These are phyloP conservation scores for Sarcodon aspratus DNA, from an alignment of 768 basidiomycete genomes.

Conservation along the genomic window DNA sequence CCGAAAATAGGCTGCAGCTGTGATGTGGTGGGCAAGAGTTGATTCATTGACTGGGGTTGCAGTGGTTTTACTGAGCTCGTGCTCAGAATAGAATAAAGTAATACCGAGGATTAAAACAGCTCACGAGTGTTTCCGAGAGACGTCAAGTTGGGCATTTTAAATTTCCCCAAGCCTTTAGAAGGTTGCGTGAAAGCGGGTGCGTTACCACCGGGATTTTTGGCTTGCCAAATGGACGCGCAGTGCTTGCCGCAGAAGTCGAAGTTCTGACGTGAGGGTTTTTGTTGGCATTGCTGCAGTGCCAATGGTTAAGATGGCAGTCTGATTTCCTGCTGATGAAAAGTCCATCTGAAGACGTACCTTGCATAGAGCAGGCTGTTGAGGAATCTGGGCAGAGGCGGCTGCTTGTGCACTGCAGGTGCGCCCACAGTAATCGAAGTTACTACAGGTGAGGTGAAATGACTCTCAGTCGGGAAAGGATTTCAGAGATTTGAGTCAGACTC, in stretches of 20 bases:
- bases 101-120: no score
- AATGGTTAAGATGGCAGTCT: neutral
- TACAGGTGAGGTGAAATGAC: neutral
- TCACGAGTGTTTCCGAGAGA: no score
- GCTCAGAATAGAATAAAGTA: no score
- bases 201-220: no score
- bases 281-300: constrained; percentile 5
- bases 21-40: no score
- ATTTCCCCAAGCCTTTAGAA: no score
- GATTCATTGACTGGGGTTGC: no score
- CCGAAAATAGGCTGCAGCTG: no score
- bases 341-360: neutral
- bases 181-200: no score
- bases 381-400: constrained; percentile 8
- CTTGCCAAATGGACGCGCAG: constrained; percentile 4
- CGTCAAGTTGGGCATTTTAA: no score
- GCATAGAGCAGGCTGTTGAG: neutral
- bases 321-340: neutral
- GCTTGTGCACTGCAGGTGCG: constrained; percentile 50
- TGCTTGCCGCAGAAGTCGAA: constrained; percentile 9
- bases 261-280: constrained; percentile 5
- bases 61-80: no score
- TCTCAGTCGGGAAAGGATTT: neutral
- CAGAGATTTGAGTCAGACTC: neutral
- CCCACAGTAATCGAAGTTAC: constrained; percentile 49